phyloP scores from a whole-genome alignment of 768 basidiomycete genomes.

The Macrolepiota albuminosa region DNA sequence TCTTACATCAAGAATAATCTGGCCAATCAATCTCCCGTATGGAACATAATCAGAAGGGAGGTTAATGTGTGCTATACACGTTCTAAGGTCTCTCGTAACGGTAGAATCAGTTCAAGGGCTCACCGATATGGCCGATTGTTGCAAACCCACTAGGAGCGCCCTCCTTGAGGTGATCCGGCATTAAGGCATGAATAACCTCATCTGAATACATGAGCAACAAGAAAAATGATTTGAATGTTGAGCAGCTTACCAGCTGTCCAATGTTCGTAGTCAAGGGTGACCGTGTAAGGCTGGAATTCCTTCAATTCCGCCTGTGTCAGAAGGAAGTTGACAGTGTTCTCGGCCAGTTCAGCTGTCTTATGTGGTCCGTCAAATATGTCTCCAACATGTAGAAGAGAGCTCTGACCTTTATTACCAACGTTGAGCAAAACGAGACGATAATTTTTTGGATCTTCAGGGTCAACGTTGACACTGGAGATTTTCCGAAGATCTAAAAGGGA shows the following conservation, averaged over 20 bases:
- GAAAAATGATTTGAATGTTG: background rate
- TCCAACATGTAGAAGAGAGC: background rate
- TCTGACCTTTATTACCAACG: constrained; percentile 55
- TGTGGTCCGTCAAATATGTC: constrained; percentile 16
- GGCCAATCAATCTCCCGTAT: constrained; percentile 87
- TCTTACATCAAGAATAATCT: constrained; percentile 85
- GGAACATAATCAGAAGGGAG: constrained; percentile 87
- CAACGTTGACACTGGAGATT: constrained; percentile 52
- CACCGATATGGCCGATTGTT: constrained; percentile 87
- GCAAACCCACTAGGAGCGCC: constrained; percentile 87
- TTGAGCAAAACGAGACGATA: constrained; percentile 65
- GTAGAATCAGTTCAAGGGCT: constrained; percentile 13
- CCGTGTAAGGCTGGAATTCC: constrained; percentile 50
- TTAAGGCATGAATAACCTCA: constrained; percentile 75
- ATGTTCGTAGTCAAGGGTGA: constrained; percentile 78
- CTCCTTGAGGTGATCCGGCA: constrained; percentile 74
- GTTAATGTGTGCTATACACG: constrained; percentile 77
- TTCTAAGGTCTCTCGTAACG: background rate
- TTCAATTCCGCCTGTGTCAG: constrained; percentile 37
- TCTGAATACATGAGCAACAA: constrained; percentile 43
- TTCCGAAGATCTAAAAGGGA: constrained; percentile 65
- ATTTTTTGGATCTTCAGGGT: constrained; percentile 42
- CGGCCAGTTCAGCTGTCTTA: constrained; percentile 67
- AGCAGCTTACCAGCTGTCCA: constrained; percentile 72
- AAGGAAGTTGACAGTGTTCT: constrained; percentile 51